Base-by-base conservation (phyloP, 192 early-diverging fungal genomes). In the Blastocladiella britannica region DNA sequence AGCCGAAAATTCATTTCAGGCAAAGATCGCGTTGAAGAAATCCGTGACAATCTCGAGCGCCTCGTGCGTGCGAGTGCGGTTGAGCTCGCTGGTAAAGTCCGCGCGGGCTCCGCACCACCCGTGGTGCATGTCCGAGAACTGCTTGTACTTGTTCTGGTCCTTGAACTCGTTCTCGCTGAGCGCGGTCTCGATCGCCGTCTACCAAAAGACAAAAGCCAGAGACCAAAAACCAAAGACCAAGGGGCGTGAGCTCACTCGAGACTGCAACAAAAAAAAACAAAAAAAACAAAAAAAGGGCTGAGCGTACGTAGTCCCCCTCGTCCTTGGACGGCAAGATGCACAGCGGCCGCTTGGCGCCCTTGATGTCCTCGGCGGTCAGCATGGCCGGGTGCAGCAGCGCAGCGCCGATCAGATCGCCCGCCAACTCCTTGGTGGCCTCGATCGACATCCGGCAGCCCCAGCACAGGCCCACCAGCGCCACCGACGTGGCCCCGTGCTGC, bases 111-210 rank as follows among this genome's bases (percentile, higher is more conserved):
- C 62, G 20, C 52, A 52, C 52, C 53, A 63, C 20, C 62, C 62
- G 57, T 63, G 62, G 28, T 29, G 52, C 25, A 59, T 54, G 47
- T 63, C 62, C 8, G 29, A 31, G 52, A 59, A 63, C 51, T 53
- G 51, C 29, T 29, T 25, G 26, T 7, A 5, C 8, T 29, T 24
- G 28, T 20, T 20, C 22, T 52, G 29, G 9, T 62, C 52, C 1
- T 12, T n/a, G n/a, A 56, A 31, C 23, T 55, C 47, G 20, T 58
- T 22, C 25, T 26, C 31, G 6, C 28, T 26, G 15, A 52, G 7
- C 27, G 52, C 57, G 20, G 37, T 58, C 57, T 58, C 57, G n/a
- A n/a, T n/a, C n/a, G n/a, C n/a, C n/a, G n/a, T n/a, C n/a, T n/a
- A n/a, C n/a, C n/a, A n/a, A n/a, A n/a, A n/a, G n/a, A n/a, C n/a